These are phyloP conservation scores for Globisporangium alternatum DNA, from an alignment of 352 stramenopile species.

Conservation along the genomic window DNA sequence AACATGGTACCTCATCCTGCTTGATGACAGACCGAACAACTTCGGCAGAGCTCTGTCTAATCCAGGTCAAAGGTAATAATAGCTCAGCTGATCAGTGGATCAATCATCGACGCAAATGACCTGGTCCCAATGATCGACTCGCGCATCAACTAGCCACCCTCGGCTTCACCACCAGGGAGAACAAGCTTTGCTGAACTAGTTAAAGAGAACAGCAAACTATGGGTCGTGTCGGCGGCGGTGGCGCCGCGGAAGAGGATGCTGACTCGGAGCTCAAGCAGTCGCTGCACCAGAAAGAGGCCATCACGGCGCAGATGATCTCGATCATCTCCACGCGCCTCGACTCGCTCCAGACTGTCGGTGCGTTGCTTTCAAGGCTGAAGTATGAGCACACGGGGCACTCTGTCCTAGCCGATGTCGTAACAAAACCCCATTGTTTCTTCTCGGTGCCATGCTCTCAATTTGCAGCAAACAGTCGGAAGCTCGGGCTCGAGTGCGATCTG, in stretches of 20 bases:
- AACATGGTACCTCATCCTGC: too few relatives aligned
- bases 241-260: constrained; percentile 22
- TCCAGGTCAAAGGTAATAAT: background rate
- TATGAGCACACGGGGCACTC: background rate
- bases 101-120: background rate
- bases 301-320: constrained; percentile 79
- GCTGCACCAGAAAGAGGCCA: constrained; percentile 68
- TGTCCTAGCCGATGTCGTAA: too few relatives aligned
- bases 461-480: constrained; percentile 58
- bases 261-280: constrained; percentile 49
- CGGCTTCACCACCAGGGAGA: background rate
- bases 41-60: too few relatives aligned
- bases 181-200: too few relatives aligned
- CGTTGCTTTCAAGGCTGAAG: background rate
- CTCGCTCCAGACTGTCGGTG: constrained; percentile 61
- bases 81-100: background rate
- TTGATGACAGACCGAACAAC: too few relatives aligned
- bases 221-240: constrained; percentile 17
- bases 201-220: constrained; percentile 10
- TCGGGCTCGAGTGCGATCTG: constrained; percentile 73
- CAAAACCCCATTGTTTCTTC: too few relatives aligned
- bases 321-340: constrained; percentile 70
- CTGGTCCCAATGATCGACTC: background rate
- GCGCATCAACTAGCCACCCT: background rate
- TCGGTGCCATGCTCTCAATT: background rate